phyloP scores from a whole-genome alignment of 2,329 filamentous ascomycete genomes.

The Herpotrichia juniperi region DNA sequence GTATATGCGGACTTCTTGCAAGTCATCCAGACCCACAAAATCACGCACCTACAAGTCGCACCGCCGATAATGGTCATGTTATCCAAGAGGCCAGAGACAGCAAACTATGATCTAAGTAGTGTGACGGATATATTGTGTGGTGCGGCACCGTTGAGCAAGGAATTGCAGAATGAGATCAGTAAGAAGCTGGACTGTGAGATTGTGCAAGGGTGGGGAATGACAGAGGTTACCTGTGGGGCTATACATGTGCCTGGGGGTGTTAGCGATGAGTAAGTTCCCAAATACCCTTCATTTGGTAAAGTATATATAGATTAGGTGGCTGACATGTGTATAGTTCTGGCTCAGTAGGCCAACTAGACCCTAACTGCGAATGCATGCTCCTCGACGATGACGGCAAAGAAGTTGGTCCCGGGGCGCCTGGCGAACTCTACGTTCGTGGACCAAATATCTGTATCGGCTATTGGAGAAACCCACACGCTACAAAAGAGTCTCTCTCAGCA shows the following conservation, averaged over 20 bases:
- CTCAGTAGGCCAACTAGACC: slow-evolving; percentile 47
- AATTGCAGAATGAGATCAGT: slow-evolving; percentile 49
- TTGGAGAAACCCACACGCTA: slow-evolving; percentile 49
- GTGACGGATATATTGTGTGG: slow-evolving; percentile 49
- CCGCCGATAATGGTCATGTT: slow-evolving; percentile 54
- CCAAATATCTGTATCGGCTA: slow-evolving; percentile 50
- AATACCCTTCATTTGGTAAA: background rate
- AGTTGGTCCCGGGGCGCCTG: slow-evolving; percentile 43
- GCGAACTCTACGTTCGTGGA: slow-evolving; percentile 49
- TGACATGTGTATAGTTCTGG: slow-evolving; percentile 32
- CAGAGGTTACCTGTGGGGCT: slow-evolving; percentile 50
- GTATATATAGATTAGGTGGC: background rate
- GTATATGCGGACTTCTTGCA: slow-evolving; percentile 48
- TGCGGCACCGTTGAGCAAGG: slow-evolving; percentile 50
- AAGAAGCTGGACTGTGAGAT: slow-evolving; percentile 43
- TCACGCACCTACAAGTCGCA: slow-evolving; percentile 49
- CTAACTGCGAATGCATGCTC: slow-evolving; percentile 48
- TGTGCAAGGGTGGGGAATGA: slow-evolving; percentile 51
- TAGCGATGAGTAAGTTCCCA: slow-evolving; percentile 36
- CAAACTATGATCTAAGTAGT: slow-evolving; percentile 48
- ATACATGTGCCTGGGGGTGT: slow-evolving; percentile 44
- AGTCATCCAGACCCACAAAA: slow-evolving; percentile 43
- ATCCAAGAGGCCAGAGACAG: slow-evolving; percentile 50
- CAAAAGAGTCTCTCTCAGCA: slow-evolving; percentile 41
- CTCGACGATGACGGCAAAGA: slow-evolving; percentile 52